Base-by-base conservation (phyloP, 225 moss, liverwort and hornwort genomes). In the Takakia lepidozioides region DNA sequence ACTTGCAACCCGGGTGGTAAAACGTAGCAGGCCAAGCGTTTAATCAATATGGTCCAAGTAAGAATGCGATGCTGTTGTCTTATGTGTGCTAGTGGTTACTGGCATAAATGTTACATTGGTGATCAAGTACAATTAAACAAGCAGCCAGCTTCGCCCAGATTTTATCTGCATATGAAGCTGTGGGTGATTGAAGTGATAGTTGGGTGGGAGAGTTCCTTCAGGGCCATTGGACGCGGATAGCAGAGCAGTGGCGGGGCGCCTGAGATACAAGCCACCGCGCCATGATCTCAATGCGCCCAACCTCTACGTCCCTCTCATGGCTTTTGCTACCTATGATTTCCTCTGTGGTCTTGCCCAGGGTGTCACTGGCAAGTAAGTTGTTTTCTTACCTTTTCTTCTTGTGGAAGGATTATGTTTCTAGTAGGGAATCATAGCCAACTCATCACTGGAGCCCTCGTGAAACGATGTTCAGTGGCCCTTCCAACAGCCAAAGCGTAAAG, bases 181-280 rank as follows among this genome's bases (percentile, higher is more conserved):
- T 1, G 0, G 32, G 32, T 6, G 7, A 6, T 32, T 32, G 8
- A 32, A 32, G 32, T 32, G 8, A 7, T 32, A 7, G 11, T 32
- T 6, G 7, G 11, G 11, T 11, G 32, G 7, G 8, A 32, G 32
- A 11, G 0, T 32, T 32, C n/a, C n/a, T 32, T 7, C 70, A 95
- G 91, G 91, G 91, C 23, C 87, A 98, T 74, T 91, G 91, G 91
- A 87, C 98, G 35, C 80, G 91, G 64, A 91, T 98, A 63, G 85
- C 91, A 39, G 98, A 98, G 69, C 91, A 98, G 74, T 98, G 56
- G 91, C 87, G 38, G 91, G 98, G 20, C 87, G 98, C 25, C 76
- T 98, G 48, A 98, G 84, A 18, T 91, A 98, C 23, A 98, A 87
- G 61, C 91, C 91, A 59, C 98, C 91, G 49, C 78, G 91, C 34